A percentile compares a stretch with the other conserved stretches of the same genome.
These are phyloP conservation scores for Wallemia hederae DNA, from an alignment of 1,284 basidiomycete genomes.

Conservation along the genomic window DNA sequence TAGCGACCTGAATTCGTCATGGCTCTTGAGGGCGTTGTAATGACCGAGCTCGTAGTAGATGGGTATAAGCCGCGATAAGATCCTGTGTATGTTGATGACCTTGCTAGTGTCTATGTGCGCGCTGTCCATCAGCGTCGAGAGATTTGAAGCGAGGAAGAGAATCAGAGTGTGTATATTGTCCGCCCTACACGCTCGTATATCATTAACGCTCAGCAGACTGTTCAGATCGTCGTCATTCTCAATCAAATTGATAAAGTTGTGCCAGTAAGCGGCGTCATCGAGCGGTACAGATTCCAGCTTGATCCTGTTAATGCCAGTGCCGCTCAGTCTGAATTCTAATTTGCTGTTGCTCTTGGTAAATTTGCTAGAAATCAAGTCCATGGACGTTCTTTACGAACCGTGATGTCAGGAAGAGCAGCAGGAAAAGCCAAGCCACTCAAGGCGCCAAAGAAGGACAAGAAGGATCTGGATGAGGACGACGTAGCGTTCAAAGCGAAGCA, in stretches of 20 bases:
- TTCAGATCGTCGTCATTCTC: background rate
- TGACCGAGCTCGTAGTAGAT: background rate
- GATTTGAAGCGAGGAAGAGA: background rate
- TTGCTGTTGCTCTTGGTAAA: background rate
- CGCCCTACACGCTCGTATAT: background rate
- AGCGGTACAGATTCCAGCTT: background rate
- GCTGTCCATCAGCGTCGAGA: background rate
- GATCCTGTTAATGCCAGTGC: background rate
- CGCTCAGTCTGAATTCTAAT: background rate
- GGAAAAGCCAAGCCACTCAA: background rate
- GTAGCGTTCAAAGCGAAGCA: background rate
- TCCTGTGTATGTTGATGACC: background rate
- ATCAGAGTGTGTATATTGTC: background rate
- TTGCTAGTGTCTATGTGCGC: background rate
- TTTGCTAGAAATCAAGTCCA: background rate
- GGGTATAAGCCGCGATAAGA: background rate
- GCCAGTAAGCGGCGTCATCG: background rate
- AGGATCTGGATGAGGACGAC: background rate
- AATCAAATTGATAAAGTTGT: background rate
- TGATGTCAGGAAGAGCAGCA: background rate
- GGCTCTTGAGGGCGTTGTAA: background rate
- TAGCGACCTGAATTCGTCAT: too few relatives aligned
- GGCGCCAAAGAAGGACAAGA: background rate
- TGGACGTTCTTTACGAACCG: background rate
- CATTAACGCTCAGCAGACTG: background rate